Base-by-base conservation (phyloP, 257 asterid genomes). In the Ehretia macrophylla region DNA sequence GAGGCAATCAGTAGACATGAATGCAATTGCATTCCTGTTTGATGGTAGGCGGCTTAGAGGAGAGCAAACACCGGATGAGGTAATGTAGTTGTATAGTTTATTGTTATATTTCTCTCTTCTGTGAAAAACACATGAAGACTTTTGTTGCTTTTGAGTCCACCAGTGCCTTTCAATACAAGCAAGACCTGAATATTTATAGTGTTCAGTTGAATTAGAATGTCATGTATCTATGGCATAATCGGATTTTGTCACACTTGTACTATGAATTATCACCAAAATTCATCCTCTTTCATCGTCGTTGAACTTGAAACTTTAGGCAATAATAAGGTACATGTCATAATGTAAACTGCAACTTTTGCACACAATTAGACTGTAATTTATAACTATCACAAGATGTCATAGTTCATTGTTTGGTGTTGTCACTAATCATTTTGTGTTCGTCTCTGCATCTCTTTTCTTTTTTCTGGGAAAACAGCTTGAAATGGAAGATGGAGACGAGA, bases 11-110 rank as follows among this genome's bases (percentile, higher is more conserved):
- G 79, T 81, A 51, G 91, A 82, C 42, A 16, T 79, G 62, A 79
- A 44, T n/a, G 77, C 87, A 2, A 75, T 81, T 42, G 87, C 84
- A 0, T 87, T 87, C 72, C 64, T 83, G 32, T 85, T 81, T 62
- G 89, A 85, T 58, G 96, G 49, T 66, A 37, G 47, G n/a, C 62
- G 50, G 11, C 51, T 58, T 2, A 19, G 62, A 11, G 62, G 32
- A 22, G 50, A 38, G 48, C 47, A 58, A 22, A 52, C 57, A 0
- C 57, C 57, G 0, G 57, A 22, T 13, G 57, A 52, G 57, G 57
- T 52, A 42, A 42, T 10, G 12, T 42, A 10, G 12, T n/a, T 42
- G 47, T 10, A 10, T 42, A 48, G 18, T 48, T 14, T 48, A 42
- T 42, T 42, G 47, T 42, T 27, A 27, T 27, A 27, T 27, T 27